A percentile compares a stretch with the other conserved stretches of the same genome.
These are phyloP conservation scores for Neurospora sp. DNA, from an alignment of 495 filamentous ascomycete genomes.

Conservation along the genomic window DNA sequence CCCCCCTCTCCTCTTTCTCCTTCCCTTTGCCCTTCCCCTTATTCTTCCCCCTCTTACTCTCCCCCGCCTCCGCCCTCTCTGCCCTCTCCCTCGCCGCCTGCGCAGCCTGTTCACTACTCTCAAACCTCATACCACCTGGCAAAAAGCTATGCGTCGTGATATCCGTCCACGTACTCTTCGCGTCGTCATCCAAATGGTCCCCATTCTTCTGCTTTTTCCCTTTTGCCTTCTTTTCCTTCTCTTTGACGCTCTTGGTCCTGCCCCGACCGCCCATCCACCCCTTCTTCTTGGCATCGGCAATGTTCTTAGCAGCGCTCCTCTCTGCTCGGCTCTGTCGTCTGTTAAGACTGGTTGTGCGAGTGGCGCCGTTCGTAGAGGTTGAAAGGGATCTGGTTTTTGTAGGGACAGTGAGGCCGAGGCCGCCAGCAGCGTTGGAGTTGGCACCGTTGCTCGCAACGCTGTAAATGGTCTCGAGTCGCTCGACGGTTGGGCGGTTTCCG, in stretches of 20 bases:
- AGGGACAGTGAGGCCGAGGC: background rate
- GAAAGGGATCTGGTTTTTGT: slow-evolving; percentile 13
- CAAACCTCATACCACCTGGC: slow-evolving; percentile 5
- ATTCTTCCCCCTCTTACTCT: background rate
- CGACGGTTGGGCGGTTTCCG: slow-evolving; percentile 30
- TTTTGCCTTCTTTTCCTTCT: slow-evolving; percentile 8
- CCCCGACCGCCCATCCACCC: slow-evolving; percentile 40
- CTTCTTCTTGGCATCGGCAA: slow-evolving; percentile 42
- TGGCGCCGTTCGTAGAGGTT: slow-evolving; percentile 13
- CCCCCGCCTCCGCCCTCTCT: background rate
- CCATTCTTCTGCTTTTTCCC: slow-evolving; percentile 19
- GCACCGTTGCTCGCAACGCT: slow-evolving; percentile 61
- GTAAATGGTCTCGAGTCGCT: slow-evolving; percentile 77
- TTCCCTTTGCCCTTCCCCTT: background rate
- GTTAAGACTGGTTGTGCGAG: slow-evolving; percentile 26
- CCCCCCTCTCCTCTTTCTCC: background rate
- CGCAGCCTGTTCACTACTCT: background rate
- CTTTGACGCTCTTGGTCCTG: slow-evolving; percentile 21
- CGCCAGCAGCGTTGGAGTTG: slow-evolving; percentile 55
- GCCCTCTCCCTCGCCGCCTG: background rate
- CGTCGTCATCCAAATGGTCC: slow-evolving; percentile 20
- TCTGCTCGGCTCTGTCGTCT: slow-evolving; percentile 41
- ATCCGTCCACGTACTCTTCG: slow-evolving; percentile 40
- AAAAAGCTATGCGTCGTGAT: slow-evolving; percentile 21
- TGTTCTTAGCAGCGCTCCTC: slow-evolving; percentile 44